Evolutionary conservation across 177 flowering plant species (phyloP).

Genomic region (Telopea speciosissima): DNA sequence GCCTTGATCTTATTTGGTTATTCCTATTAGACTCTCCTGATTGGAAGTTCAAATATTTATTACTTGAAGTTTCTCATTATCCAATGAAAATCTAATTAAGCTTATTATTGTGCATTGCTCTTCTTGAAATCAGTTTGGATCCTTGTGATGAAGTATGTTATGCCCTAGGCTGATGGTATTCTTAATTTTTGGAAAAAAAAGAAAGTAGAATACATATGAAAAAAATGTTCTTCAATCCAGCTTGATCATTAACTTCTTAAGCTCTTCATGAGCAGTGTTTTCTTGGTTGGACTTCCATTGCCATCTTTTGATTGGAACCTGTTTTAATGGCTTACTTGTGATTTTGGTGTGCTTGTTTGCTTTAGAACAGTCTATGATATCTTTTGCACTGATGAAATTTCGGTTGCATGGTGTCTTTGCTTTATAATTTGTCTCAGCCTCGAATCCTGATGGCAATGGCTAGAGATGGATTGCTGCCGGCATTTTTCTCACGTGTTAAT

Average conservation of each 20-base stretch:
- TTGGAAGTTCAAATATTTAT: not conserved
- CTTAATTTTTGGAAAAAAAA: too few species aligned
- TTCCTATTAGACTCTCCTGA: not conserved
- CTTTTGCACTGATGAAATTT: not conserved
- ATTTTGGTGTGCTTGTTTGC: not conserved
- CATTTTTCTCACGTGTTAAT: conserved; percentile 80
- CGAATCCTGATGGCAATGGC: conserved; percentile 98
- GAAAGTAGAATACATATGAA: not conserved
- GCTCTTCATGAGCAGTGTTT: not conserved
- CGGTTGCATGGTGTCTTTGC: not conserved
- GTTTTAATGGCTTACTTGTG: not conserved
- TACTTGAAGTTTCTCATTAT: not conserved
- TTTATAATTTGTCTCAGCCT: conserved; percentile 46
- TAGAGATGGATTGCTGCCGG: conserved; percentile 91
- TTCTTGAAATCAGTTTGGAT: not conserved
- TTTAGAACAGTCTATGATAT: not conserved
- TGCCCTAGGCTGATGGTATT: too few species aligned
- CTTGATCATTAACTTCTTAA: not conserved
- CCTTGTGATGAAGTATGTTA: not conserved
- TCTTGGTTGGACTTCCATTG: not conserved
- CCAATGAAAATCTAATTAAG: not conserved
- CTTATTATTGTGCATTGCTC: not conserved
- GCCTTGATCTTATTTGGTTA: too few species aligned
- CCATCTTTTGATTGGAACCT: not conserved
- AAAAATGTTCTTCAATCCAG: not conserved